Percentiles rank a stretch among this genome's conserved stretches.
Conservation (phyloP, 176 grass and related monocot genomes). For the Lolium perenne region DNA sequence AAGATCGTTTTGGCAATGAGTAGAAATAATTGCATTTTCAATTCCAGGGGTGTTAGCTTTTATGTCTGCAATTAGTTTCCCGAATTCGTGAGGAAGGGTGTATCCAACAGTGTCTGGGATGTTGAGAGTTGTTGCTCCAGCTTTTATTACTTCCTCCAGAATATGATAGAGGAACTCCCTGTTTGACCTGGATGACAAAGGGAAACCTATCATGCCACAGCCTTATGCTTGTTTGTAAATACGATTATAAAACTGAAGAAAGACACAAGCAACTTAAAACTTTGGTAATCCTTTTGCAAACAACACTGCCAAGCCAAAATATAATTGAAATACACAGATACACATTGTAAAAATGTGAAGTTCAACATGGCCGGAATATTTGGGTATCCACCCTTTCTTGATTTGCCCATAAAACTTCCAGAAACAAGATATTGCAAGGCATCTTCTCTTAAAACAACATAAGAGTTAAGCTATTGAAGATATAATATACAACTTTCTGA, state of each 20-base stretch:
- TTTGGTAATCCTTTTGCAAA: constrained; percentile 5
- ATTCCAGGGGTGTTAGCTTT: constrained; percentile 90
- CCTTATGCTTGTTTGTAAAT: neutral
- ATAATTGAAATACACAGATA: neutral
- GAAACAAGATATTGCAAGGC: neutral
- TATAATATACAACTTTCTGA: neutral
- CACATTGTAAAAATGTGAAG: neutral
- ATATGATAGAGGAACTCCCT: constrained; percentile 91
- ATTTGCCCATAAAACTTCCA: neutral
- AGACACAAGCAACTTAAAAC: neutral
- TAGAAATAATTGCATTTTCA: constrained; percentile 92
- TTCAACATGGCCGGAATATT: neutral
- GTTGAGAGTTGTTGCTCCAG: constrained; percentile 94
- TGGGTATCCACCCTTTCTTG: neutral
- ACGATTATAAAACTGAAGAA: neutral
- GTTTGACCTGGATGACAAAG: constrained; percentile 64
- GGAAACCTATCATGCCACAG: constrained; percentile 20
- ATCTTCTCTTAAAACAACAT: neutral
- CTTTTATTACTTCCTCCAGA: constrained; percentile 93
- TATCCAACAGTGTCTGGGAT: constrained; percentile 97
- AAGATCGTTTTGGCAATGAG: constrained; percentile 98
- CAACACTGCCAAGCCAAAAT: neutral
- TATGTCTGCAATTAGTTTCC: constrained; percentile 82
- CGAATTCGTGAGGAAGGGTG: constrained; percentile 86
- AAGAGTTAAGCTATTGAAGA: neutral